Conservation (phyloP, 495 filamentous ascomycete genomes). For the Podospora tetraspora region DNA sequence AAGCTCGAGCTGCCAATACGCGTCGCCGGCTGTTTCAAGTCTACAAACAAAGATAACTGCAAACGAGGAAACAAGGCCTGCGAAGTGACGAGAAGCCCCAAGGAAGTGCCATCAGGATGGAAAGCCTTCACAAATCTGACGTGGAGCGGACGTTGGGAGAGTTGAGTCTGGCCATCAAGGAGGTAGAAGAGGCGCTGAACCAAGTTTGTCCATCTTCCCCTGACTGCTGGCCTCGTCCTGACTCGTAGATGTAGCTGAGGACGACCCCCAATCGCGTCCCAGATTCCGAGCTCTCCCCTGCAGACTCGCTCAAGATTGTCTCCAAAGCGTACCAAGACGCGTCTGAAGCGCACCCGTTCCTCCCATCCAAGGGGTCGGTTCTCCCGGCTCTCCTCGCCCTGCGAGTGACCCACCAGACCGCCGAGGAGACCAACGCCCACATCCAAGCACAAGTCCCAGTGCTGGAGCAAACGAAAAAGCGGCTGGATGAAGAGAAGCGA, state of each 20-base stretch:
- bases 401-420: conserved; percentile 56
- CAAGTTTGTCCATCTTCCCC: conserved; percentile 26
- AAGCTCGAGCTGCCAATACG: not conserved
- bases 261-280: conserved; percentile 6
- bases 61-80: not conserved
- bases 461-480: conserved; percentile 48
- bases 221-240: not conserved
- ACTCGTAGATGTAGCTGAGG: conserved; percentile 16
- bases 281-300: conserved; percentile 14
- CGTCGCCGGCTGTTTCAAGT: not conserved
- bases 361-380: conserved; percentile 61
- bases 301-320: conserved; percentile 47
- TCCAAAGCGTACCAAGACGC: conserved; percentile 60
- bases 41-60: not conserved
- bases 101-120: conserved; percentile 11
- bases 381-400: conserved; percentile 68
- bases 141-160: conserved; percentile 60
- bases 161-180: conserved; percentile 58
- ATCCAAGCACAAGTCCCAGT: conserved; percentile 50
- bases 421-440: conserved; percentile 57
- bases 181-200: conserved; percentile 57
- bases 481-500: conserved; percentile 54
- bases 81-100: not conserved
- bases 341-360: conserved; percentile 52
- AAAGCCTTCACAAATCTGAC: conserved; percentile 40